phyloP scores from a whole-genome alignment of 148 eudicot genomes.

The Arctostaphylos glauca region DNA sequence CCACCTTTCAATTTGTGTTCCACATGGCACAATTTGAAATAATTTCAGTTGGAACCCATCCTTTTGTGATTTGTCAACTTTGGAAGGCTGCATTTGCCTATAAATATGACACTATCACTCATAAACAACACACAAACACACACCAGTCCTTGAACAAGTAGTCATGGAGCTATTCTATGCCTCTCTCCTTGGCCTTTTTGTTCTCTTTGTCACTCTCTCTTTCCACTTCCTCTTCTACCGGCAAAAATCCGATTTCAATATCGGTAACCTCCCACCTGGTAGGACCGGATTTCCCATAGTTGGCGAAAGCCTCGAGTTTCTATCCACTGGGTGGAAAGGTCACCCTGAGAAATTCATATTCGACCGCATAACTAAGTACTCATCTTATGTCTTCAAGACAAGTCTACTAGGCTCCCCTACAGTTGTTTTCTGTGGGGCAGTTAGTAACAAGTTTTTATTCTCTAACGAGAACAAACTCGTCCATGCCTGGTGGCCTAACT shows the following conservation, averaged over 20 bases:
- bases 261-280: background rate
- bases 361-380: background rate
- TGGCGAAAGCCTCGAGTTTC: no score
- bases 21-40: background rate
- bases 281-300: background rate
- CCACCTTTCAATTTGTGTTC: background rate
- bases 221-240: background rate
- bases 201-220: background rate
- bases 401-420: background rate
- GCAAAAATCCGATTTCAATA: no score
- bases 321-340: slow-evolving; percentile 7
- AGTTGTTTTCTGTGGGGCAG: background rate
- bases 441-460: background rate
- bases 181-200: background rate
- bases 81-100: background rate
- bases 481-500: background rate
- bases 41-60: background rate
- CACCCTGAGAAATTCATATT: background rate
- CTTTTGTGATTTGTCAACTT: background rate
- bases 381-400: background rate
- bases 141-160: no score
- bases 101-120: no score
- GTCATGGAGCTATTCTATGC: background rate
- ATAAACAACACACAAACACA: no score
- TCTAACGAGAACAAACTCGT: background rate